Base-by-base conservation (phyloP, 2,329 filamentous ascomycete genomes). In the Paracorniculantispora psalliotae region DNA sequence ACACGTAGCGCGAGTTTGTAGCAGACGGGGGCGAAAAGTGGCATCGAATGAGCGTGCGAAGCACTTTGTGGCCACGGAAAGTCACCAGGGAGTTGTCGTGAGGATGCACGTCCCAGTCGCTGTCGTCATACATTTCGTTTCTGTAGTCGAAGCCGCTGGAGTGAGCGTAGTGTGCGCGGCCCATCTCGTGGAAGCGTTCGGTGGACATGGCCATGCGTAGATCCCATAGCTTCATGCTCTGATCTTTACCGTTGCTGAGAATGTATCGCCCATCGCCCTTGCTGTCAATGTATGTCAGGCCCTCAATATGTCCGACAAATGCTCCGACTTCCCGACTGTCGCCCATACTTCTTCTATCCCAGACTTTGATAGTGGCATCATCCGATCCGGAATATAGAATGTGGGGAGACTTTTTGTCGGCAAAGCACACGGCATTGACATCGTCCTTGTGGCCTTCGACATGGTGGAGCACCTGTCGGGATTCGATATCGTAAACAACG, bases 221-320 rank as follows among this genome's bases (percentile, higher is more conserved):
- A 71, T 99, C 94, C 94, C 94, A 99, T 0, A 99, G 81, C 74
- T 97, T 97, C 85, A 96, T 96, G 44, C 88, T 93, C 72, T 97
- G 94, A 69, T 99, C 94, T 70, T 97, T 99, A 62, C 86, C 91
- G 67, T 99, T 99, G 64, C 88, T 92, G 26, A 99, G 83, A 9
- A 97, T 89, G 71, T 97, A 97, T 59, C 86, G 79, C 4, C 86
- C 86, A 68, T 89, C 86, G 54, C 84, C 84, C 67, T 89, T 89
- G 72, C 82, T 86, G 71, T 89, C 86, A 58, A 89, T 81, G 67
- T 88, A 88, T 0, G 86, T 89, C 52, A 89, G 67, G 2, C 86
- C 86, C 68, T 88, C 84, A 56, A 83, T 79, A 65, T 89, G 86
- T 2, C 86, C 86, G 25, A 87, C 78, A 62, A 89, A 88, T 1